phyloP scores from a whole-genome alignment of 139 green algal species.

The Chlorella sp. region DNA sequence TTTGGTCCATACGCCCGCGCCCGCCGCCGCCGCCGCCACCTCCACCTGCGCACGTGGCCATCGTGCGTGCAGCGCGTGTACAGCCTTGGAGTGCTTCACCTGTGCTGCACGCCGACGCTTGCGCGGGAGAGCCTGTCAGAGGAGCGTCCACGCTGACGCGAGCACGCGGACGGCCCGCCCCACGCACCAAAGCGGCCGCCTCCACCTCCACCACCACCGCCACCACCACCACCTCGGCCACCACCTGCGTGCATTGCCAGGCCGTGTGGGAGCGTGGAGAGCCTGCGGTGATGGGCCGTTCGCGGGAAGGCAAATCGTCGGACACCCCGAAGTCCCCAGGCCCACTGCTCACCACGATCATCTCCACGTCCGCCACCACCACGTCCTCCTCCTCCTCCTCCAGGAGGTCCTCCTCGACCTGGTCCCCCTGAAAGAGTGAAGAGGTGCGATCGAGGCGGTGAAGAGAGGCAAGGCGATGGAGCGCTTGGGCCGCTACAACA shows the following conservation, averaged over 20 bases:
- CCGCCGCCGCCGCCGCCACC: neutral
- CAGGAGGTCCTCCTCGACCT: neutral
- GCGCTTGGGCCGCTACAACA: neutral
- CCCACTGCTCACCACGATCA: too few species aligned
- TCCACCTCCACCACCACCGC: too few species aligned
- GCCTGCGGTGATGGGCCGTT: neutral
- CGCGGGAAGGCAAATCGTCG: too few species aligned
- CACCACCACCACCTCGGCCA: too few species aligned
- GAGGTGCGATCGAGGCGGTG: too few species aligned
- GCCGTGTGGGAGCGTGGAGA: too few species aligned
- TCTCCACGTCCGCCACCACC: neutral
- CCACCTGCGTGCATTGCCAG: too few species aligned
- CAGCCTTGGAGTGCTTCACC: neutral
- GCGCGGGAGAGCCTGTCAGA: too few species aligned
- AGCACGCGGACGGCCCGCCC: too few species aligned
- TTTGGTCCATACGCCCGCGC: neutral
- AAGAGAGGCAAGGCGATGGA: neutral
- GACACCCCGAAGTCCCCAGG: too few species aligned
- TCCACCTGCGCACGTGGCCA: neutral
- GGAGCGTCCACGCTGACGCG: too few species aligned
- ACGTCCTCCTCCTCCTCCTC: slow-evolving; percentile 6
- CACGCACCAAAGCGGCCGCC: too few species aligned
- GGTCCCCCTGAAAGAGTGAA: neutral
- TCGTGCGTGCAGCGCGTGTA: neutral
- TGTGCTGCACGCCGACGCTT: neutral